Evolutionary conservation across 169 alveolate genomes (phyloP).

Genomic region (Babesia bigemina): DNA sequence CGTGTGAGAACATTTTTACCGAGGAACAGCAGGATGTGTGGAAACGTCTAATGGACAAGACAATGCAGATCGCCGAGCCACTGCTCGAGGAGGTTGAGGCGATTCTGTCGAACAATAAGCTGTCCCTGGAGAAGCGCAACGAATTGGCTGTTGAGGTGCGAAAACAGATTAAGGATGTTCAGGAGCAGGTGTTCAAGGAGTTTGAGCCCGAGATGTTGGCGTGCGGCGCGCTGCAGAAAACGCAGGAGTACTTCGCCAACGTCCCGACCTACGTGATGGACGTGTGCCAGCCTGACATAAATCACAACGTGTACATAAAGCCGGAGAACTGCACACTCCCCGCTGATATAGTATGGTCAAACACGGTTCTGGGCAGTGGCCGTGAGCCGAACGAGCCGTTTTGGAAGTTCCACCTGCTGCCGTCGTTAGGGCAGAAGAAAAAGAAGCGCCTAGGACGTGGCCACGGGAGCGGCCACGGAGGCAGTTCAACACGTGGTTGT

Average conservation of each 20-base stretch:
- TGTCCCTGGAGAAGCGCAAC: slow-evolving; percentile 71
- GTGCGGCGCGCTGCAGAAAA: slow-evolving; percentile 54
- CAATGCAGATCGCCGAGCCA: slow-evolving; percentile 60
- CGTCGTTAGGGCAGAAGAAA: slow-evolving; percentile 70
- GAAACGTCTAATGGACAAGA: slow-evolving; percentile 54
- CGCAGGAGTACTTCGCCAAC: slow-evolving; percentile 55
- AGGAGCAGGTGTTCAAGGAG: slow-evolving; percentile 48
- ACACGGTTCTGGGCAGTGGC: slow-evolving; percentile 77
- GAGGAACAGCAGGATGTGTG: slow-evolving; percentile 71
- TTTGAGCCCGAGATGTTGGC: slow-evolving; percentile 32
- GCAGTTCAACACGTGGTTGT: slow-evolving; percentile 77
- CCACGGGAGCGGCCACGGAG: slow-evolving; percentile 80
- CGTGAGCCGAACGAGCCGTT: slow-evolving; percentile 68
- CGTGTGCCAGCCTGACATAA: slow-evolving; percentile 71
- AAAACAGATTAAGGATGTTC: slow-evolving; percentile 56
- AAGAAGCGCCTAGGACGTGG: slow-evolving; percentile 79
- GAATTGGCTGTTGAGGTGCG: slow-evolving; percentile 67
- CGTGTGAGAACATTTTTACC: slow-evolving; percentile 65
- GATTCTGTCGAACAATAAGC: slow-evolving; percentile 54
- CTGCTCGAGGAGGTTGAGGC: slow-evolving; percentile 65
- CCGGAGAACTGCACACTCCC: slow-evolving; percentile 67
- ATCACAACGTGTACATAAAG: slow-evolving; percentile 61
- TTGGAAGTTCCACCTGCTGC: slow-evolving; percentile 69
- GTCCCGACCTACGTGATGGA: slow-evolving; percentile 76
- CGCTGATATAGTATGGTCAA: slow-evolving; percentile 72